Percentiles rank a stretch among this genome's conserved stretches.
Conservation (phyloP, 257 asterid species). For the Lycium ferocissimum region DNA sequence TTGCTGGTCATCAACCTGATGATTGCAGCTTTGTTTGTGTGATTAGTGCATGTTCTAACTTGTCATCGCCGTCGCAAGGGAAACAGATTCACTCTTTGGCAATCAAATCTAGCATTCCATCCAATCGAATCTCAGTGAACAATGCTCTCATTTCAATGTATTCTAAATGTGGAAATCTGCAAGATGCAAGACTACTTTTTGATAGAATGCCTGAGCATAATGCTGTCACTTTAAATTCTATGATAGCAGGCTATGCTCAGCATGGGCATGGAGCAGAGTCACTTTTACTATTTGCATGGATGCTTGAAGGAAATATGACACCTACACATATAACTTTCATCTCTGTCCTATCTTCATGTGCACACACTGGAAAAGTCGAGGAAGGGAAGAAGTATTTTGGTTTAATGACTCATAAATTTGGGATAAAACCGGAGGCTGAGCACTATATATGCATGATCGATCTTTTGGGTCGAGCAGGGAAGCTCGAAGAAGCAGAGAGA, state of each 20-base stretch:
- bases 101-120: constrained; percentile 58
- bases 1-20: constrained; percentile 63
- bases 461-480: constrained; percentile 76
- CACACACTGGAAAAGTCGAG: constrained; percentile 72
- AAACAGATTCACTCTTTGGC: constrained; percentile 69
- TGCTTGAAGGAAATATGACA: constrained; percentile 49
- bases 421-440: constrained; percentile 60
- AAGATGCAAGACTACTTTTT: constrained; percentile 64
- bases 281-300: constrained; percentile 52
- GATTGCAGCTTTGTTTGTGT: constrained; percentile 79
- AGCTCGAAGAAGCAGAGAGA: constrained; percentile 64
- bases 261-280: constrained; percentile 72
- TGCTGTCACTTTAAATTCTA: constrained; percentile 63
- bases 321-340: constrained; percentile 76
- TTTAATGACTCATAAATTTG: constrained; percentile 59
- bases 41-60: constrained; percentile 60
- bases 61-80: constrained; percentile 73
- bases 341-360: constrained; percentile 78
- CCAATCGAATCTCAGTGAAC: constrained; percentile 58
- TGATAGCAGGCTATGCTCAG: constrained; percentile 81
- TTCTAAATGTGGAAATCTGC: constrained; percentile 71
- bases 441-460: constrained; percentile 82
- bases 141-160: constrained; percentile 79
- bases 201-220: constrained; percentile 66
- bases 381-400: constrained; percentile 64